Percentiles rank a stretch among this genome's conserved stretches.
phyloP scores from a whole-genome alignment of 2,329 filamentous ascomycete genomes.

The Zalaria obscura region DNA sequence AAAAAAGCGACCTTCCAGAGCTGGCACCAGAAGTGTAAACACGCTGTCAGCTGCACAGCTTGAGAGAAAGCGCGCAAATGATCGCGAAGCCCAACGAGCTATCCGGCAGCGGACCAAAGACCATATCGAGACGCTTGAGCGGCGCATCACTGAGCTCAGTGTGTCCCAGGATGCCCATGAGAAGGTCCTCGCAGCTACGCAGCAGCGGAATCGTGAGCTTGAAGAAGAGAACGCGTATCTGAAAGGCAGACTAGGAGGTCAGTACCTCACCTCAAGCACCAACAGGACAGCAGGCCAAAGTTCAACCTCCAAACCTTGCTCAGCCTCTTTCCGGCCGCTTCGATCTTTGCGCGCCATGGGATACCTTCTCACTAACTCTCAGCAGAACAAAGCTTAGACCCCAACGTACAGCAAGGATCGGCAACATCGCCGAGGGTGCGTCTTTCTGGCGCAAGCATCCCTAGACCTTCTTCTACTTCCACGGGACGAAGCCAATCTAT shows the following conservation, averaged over 20 bases:
- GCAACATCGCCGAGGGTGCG: slow-evolving; percentile 1
- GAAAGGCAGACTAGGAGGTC: slow-evolving; percentile 33
- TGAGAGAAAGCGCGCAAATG: slow-evolving; percentile 45
- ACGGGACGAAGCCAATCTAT: slow-evolving; percentile 1
- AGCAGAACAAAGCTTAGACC: slow-evolving; percentile 1
- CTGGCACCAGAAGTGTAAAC: slow-evolving; percentile 42
- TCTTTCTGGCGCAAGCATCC: slow-evolving; percentile 1
- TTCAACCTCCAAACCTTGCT: background rate
- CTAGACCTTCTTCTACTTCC: slow-evolving; percentile 3
- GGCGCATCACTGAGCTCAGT: slow-evolving; percentile 37
- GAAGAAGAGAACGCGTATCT: slow-evolving; percentile 41
- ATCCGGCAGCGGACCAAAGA: slow-evolving; percentile 46
- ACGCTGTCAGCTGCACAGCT: slow-evolving; percentile 43
- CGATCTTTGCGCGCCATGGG: too few species aligned
- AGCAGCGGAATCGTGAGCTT: slow-evolving; percentile 38
- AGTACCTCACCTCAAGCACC: slow-evolving; percentile 16
- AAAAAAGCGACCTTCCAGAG: slow-evolving; percentile 37
- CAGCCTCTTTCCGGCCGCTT: background rate
- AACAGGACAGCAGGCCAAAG: background rate
- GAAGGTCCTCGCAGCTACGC: slow-evolving; percentile 33
- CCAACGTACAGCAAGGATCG: slow-evolving; percentile 1
- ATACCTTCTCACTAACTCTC: too few species aligned
- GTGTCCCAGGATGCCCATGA: slow-evolving; percentile 31
- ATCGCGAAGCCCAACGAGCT: slow-evolving; percentile 45
- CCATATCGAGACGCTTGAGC: slow-evolving; percentile 43